Evolutionary conservation across 2,329 filamentous ascomycete genomes (phyloP).

Genomic region (Microcera coccophila): DNA sequence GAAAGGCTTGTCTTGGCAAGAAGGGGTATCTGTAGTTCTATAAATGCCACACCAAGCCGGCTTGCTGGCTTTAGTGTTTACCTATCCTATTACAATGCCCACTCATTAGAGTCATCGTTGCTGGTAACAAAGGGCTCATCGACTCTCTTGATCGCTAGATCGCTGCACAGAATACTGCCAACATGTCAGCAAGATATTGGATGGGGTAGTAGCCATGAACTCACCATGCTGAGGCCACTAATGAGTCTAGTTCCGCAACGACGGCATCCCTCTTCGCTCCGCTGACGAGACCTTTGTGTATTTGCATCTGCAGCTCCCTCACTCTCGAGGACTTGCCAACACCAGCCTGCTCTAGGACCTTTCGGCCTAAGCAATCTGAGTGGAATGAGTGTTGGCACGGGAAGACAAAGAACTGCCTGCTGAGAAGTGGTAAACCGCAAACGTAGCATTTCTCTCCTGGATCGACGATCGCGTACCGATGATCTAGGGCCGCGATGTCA

Average conservation of each 20-base stretch:
- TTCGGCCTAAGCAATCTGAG: constrained; percentile 84
- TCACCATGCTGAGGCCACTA: constrained; percentile 87
- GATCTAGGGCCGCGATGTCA: constrained; percentile 81
- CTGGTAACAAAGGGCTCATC: constrained; percentile 84
- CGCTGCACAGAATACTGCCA: constrained; percentile 84
- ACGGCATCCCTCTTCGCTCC: constrained; percentile 74
- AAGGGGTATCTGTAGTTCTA: constrained; percentile 29
- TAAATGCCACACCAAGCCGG: constrained; percentile 17
- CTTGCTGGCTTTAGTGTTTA: constrained; percentile 11
- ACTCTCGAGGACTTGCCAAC: constrained; percentile 74
- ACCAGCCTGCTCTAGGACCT: constrained; percentile 78
- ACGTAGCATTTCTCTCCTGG: constrained; percentile 92
- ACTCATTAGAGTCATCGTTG: constrained; percentile 73
- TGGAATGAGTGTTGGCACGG: constrained; percentile 98
- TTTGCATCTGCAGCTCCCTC: constrained; percentile 76
- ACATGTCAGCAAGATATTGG: constrained; percentile 18
- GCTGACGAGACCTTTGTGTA: constrained; percentile 69
- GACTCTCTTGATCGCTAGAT: constrained; percentile 89
- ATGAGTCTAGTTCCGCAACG: constrained; percentile 82
- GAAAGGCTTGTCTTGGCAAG: constrained; percentile 3
- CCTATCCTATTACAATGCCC: constrained; percentile 56
- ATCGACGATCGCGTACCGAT: constrained; percentile 92
- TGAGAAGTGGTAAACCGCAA: constrained; percentile 80
- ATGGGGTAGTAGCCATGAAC: constrained; percentile 15
- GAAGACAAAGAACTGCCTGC: constrained; percentile 95